A percentile compares a stretch with the other conserved stretches of the same genome.
phyloP scores from a whole-genome alignment of 176 grass and related monocot species.

The Neostapfia colusana region DNA sequence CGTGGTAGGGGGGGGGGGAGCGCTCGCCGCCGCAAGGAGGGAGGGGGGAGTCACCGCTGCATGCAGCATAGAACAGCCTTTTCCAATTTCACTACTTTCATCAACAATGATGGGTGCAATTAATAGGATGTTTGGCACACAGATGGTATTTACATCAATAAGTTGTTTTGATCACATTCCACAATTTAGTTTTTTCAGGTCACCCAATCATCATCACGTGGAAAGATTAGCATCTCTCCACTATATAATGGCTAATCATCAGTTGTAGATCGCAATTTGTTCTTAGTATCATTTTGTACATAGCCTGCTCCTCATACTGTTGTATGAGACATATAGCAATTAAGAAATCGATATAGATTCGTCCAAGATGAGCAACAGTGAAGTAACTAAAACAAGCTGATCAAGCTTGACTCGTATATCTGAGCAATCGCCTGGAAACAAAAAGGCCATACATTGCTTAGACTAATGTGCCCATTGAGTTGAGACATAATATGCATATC shows the following conservation, averaged over 20 bases:
- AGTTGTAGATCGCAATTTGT: constrained; percentile 6
- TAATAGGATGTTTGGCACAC: neutral
- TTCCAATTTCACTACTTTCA: neutral
- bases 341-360: neutral
- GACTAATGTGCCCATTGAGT: neutral
- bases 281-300: neutral
- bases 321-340: neutral
- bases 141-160: neutral
- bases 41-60: too few relatives aligned
- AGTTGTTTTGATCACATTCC: neutral
- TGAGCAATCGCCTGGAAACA: neutral
- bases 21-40: too few relatives aligned
- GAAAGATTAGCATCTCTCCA: neutral
- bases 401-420: neutral
- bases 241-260: neutral
- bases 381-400: neutral
- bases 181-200: constrained; percentile 21
- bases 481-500: neutral
- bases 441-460: neutral
- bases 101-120: neutral
- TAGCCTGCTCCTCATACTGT: neutral
- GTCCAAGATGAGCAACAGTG: neutral
- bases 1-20: too few relatives aligned
- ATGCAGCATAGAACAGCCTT: neutral
- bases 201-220: neutral